These are phyloP conservation scores for Phlebiopsis flavidoalba DNA, from an alignment of 768 basidiomycete genomes.

Conservation along the genomic window DNA sequence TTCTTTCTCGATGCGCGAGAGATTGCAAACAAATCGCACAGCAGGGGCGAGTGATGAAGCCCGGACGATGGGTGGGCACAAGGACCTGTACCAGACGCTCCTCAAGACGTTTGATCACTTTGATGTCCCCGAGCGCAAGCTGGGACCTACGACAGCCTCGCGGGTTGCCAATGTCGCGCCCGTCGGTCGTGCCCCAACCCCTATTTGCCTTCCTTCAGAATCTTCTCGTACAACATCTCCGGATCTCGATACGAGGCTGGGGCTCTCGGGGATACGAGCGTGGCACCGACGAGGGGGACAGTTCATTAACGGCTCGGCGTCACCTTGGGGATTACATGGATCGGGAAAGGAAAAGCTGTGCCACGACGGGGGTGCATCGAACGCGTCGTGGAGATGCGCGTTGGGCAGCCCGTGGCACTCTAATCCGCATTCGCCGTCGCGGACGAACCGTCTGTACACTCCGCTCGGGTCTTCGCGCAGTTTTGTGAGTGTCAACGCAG, in stretches of 20 bases:
- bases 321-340: slow-evolving; percentile 12
- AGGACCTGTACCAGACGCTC: slow-evolving; percentile 51
- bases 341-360: not conserved
- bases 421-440: slow-evolving; percentile 62
- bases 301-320: not conserved
- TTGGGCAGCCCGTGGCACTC: slow-evolving; percentile 57
- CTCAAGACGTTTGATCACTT: slow-evolving; percentile 62
- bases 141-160: slow-evolving; percentile 61
- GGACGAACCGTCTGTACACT: slow-evolving; percentile 62
- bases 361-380: not conserved
- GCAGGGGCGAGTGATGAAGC: not conserved
- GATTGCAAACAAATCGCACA: not conserved
- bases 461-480: slow-evolving; percentile 85
- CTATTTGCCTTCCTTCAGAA: slow-evolving; percentile 74
- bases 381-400: slow-evolving; percentile 7
- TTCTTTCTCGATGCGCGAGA: slow-evolving; percentile 27
- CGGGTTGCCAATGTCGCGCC: slow-evolving; percentile 72
- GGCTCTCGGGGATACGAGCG: slow-evolving; percentile 31
- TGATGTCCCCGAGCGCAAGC: slow-evolving; percentile 42
- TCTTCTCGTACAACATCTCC: slow-evolving; percentile 79
- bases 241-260: slow-evolving; percentile 30
- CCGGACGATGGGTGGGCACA: slow-evolving; percentile 16
- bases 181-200: slow-evolving; percentile 85
- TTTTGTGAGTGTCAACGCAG: slow-evolving; percentile 38
- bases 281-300: not conserved